Conservation (phyloP, 2,329 filamentous ascomycete species). For the Plenodomus biglobosus region DNA sequence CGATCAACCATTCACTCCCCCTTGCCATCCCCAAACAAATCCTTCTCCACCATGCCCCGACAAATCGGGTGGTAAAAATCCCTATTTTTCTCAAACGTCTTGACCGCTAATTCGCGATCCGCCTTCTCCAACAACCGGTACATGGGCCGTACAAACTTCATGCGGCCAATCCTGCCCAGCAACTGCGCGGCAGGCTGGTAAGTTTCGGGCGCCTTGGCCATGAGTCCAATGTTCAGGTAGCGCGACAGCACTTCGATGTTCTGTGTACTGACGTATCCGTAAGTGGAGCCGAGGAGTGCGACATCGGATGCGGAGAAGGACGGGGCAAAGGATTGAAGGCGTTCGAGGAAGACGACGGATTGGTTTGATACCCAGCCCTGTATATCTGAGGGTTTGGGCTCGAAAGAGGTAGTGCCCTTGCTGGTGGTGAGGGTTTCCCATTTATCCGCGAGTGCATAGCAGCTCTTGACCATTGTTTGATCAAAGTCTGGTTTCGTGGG, state of each 20-base stretch:
- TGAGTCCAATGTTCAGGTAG: slow-evolving; percentile 78
- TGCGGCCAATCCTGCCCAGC: slow-evolving; percentile 79
- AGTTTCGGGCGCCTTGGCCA: slow-evolving; percentile 67
- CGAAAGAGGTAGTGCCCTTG: slow-evolving; percentile 46
- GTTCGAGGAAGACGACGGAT: slow-evolving; percentile 85
- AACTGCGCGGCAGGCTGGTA: slow-evolving; percentile 73
- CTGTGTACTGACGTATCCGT: slow-evolving; percentile 67
- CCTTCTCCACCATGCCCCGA: slow-evolving; percentile 75
- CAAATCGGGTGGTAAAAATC: slow-evolving; percentile 98
- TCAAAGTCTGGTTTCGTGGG: slow-evolving; percentile 92
- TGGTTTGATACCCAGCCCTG: slow-evolving; percentile 80
- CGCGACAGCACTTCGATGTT: slow-evolving; percentile 85
- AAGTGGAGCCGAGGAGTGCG: slow-evolving; percentile 71
- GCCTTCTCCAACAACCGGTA: slow-evolving; percentile 75
- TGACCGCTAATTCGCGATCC: slow-evolving; percentile 71
- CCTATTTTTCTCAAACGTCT: slow-evolving; percentile 83
- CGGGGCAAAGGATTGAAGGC: slow-evolving; percentile 66
- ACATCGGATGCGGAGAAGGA: slow-evolving; percentile 67
- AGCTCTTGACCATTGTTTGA: slow-evolving; percentile 80
- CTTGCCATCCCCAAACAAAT: slow-evolving; percentile 57
- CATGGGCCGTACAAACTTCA: slow-evolving; percentile 95
- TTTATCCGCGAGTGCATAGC: slow-evolving; percentile 77
- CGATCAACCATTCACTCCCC: too few relatives aligned
- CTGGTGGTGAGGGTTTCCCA: slow-evolving; percentile 64
- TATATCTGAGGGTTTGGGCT: slow-evolving; percentile 69